These are phyloP conservation scores for Fusarium duplospermum DNA, from an alignment of 2,329 filamentous ascomycete species.

Conservation along the genomic window DNA sequence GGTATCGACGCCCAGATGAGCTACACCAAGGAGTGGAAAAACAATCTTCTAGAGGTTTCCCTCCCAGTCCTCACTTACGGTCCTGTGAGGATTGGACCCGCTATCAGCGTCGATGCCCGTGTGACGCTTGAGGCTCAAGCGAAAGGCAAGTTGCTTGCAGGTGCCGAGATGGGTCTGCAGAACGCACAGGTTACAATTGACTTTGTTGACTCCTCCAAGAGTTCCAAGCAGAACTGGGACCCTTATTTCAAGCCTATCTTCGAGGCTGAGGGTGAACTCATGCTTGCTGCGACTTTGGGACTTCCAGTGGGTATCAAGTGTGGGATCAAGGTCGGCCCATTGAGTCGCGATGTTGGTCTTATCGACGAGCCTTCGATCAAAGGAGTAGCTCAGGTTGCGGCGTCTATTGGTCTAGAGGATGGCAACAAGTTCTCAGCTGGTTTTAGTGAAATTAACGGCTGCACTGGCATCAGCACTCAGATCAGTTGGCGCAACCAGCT, in stretches of 20 bases:
- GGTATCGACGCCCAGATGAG: neutral
- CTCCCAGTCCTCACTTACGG: neutral
- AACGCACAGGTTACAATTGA: conserved; percentile 40
- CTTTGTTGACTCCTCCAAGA: conserved; percentile 36
- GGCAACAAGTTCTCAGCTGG: conserved; percentile 25
- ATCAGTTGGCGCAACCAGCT: conserved; percentile 46
- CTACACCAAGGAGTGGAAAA: neutral
- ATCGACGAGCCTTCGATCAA: neutral
- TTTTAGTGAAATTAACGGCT: conserved; percentile 37
- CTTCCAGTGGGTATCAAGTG: conserved; percentile 45
- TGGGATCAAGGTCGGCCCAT: neutral
- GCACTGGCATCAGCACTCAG: conserved; percentile 42
- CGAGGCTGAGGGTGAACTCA: conserved; percentile 44
- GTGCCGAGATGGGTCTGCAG: conserved; percentile 46
- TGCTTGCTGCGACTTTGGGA: conserved; percentile 41
- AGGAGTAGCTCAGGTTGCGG: neutral
- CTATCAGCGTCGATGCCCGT: neutral
- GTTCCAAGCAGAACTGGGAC: conserved; percentile 35
- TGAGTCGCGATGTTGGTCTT: neutral
- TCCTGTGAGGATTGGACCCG: neutral
- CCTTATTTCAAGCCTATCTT: conserved; percentile 47
- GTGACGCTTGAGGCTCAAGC: conserved; percentile 37
- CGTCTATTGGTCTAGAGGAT: neutral
- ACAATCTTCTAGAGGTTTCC: neutral
- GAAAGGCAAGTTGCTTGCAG: conserved; percentile 43